Conservation (phyloP, 2,329 filamentous ascomycete genomes). For the Pseudocercospora macadamiae region DNA sequence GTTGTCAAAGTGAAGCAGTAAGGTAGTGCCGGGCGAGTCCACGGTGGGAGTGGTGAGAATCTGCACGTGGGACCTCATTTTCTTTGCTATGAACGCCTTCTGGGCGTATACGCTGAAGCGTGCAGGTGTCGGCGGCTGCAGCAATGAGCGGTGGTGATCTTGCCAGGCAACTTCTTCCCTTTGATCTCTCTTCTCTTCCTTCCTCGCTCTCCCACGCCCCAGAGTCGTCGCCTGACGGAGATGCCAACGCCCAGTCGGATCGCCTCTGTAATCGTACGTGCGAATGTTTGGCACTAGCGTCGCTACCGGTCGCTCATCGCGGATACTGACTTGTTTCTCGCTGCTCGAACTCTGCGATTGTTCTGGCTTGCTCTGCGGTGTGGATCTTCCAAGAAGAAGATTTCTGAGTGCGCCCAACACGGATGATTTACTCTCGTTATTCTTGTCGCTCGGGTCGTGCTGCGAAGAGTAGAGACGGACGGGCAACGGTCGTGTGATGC, state of each 20-base stretch:
- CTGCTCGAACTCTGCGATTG: not conserved
- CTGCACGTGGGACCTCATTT: constrained; percentile 75
- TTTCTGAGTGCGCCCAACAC: constrained; percentile 5
- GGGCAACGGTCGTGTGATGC: not conserved
- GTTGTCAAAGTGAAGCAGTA: constrained; percentile 79
- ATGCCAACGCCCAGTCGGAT: constrained; percentile 16
- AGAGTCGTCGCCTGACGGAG: not conserved
- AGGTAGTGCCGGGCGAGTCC: constrained; percentile 79
- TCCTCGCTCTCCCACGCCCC: not conserved
- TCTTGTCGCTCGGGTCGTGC: not conserved
- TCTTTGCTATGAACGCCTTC: constrained; percentile 2
- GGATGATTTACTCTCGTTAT: not conserved
- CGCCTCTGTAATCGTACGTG: constrained; percentile 11
- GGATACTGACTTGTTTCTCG: not conserved
- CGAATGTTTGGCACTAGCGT: constrained; percentile 15
- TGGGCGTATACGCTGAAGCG: not conserved
- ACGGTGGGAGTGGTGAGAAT: constrained; percentile 80
- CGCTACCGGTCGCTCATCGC: constrained; percentile 7
- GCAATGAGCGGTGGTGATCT: constrained; percentile 3
- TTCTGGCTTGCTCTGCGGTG: not conserved
- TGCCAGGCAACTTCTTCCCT: not conserved
- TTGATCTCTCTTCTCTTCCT: not conserved
- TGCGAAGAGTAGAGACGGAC: constrained; percentile 5
- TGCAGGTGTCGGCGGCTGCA: constrained; percentile 14
- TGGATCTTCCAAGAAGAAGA: constrained; percentile 16